Evolutionary conservation across 2,329 filamentous ascomycete genomes (phyloP).

Genomic region (Dactylellina leptospora): DNA sequence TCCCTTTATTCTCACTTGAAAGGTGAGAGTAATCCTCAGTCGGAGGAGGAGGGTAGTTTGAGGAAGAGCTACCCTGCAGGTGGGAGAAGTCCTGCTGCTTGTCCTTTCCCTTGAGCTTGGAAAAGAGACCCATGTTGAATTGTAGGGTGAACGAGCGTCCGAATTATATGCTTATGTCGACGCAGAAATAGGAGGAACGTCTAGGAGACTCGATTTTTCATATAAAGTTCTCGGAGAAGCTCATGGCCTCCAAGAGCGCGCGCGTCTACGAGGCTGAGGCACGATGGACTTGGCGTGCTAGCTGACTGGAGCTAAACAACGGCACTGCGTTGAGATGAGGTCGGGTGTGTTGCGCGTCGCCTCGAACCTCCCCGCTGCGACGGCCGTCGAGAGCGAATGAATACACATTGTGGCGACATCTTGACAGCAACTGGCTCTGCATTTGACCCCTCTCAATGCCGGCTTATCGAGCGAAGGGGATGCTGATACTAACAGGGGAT

Average conservation of each 20-base stretch:
- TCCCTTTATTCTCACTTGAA: slow-evolving; percentile 45
- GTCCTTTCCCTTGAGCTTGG: slow-evolving; percentile 49
- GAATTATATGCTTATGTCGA: no score
- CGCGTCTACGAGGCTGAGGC: not conserved
- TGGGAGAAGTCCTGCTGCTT: slow-evolving; percentile 49
- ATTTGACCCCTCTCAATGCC: no score
- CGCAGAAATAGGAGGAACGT: no score
- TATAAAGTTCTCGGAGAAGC: not conserved
- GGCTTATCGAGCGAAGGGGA: no score
- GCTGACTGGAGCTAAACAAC: not conserved
- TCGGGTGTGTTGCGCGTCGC: slow-evolving; percentile 9
- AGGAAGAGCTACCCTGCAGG: slow-evolving; percentile 35
- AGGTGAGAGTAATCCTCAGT: slow-evolving; percentile 44
- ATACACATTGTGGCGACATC: no score
- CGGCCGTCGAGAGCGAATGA: no score
- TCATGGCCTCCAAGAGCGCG: not conserved
- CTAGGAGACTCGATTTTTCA: not conserved
- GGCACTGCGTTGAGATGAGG: not conserved
- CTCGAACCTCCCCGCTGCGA: not conserved
- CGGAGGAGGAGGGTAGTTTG: slow-evolving; percentile 15
- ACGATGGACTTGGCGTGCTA: no score
- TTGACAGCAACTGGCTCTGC: no score
- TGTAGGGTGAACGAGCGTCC: no score
- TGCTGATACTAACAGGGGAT: slow-evolving; percentile 28
- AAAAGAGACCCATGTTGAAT: slow-evolving; percentile 39